These are phyloP conservation scores for Nectriaceae sp. DNA, from an alignment of 2,329 filamentous ascomycete genomes.

Conservation along the genomic window DNA sequence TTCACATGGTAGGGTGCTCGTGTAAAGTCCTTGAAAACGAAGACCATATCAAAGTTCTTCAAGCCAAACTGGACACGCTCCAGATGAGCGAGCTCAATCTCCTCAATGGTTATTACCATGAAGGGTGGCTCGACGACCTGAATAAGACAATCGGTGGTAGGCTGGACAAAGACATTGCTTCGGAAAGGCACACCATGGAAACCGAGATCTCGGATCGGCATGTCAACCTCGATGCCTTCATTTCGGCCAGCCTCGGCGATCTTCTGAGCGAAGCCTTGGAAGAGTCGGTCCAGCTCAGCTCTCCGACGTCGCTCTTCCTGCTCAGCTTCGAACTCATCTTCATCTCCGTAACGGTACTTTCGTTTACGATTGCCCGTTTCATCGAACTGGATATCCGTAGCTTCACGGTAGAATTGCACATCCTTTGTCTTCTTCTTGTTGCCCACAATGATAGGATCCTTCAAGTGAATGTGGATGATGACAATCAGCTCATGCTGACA, in stretches of 20 bases:
- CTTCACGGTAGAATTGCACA: conserved; percentile 96
- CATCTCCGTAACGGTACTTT: conserved; percentile 96
- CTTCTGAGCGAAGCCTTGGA: conserved; percentile 96
- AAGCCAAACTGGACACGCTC: conserved; percentile 96
- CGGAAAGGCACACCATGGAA: conserved; percentile 97
- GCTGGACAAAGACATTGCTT: conserved; percentile 93
- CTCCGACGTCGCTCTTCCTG: conserved; percentile 92
- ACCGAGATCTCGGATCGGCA: conserved; percentile 93
- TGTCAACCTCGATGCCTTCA: conserved; percentile 89
- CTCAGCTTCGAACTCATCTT: conserved; percentile 98
- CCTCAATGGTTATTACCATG: conserved; percentile 90
- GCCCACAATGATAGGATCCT: conserved; percentile 96
- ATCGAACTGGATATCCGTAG: conserved; percentile 97
- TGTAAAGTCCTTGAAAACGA: conserved; percentile 96
- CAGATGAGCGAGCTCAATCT: conserved; percentile 94
- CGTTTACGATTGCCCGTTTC: conserved; percentile 98
- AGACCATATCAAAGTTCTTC: conserved; percentile 98
- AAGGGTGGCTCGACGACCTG: conserved; percentile 97
- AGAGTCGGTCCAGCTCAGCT: conserved; percentile 90
- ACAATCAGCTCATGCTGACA: conserved; percentile 96
- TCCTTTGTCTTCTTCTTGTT: conserved; percentile 99
- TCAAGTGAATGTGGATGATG: conserved; percentile 96
- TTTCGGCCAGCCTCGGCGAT: conserved; percentile 93
- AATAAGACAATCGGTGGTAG: conserved; percentile 94
- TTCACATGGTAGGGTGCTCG: conserved; percentile 93